These are phyloP conservation scores for Rhodotorula sp. DNA, from an alignment of 1,284 basidiomycete genomes.

Conservation along the genomic window DNA sequence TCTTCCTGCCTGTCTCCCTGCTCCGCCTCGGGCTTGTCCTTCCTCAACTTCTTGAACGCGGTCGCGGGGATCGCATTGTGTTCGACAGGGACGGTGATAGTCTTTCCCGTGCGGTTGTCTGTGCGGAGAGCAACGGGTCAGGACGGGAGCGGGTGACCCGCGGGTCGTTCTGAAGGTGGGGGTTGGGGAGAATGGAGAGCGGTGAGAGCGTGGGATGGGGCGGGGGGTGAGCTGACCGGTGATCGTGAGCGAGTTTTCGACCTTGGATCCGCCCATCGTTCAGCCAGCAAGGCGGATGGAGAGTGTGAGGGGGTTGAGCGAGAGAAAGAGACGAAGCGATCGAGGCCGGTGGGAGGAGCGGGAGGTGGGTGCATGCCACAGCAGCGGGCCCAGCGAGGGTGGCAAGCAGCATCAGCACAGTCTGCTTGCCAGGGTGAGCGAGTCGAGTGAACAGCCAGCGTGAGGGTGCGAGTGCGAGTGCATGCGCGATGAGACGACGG, in stretches of 20 bases:
- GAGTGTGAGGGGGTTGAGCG: not conserved
- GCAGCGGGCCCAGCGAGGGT: too few relatives aligned
- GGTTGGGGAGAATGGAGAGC: not conserved
- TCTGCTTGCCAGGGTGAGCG: too few relatives aligned
- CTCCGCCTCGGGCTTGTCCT: constrained; percentile 49
- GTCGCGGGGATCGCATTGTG: constrained; percentile 75
- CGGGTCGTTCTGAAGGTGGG: not conserved
- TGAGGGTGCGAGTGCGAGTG: not conserved
- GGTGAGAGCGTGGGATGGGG: not conserved
- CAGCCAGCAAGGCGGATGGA: not conserved
- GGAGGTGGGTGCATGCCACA: not conserved
- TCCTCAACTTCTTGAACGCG: constrained; percentile 65
- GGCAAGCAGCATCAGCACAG: too few relatives aligned
- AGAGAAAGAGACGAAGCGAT: not conserved
- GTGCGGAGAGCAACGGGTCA: not conserved
- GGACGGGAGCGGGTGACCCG: not conserved
- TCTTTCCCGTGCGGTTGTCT: constrained; percentile 81
- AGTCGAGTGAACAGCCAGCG: too few relatives aligned
- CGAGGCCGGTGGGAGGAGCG: not conserved
- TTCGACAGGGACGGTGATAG: constrained; percentile 61
- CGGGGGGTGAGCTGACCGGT: constrained; percentile 10
- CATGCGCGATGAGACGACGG: not conserved
- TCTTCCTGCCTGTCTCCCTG: constrained; percentile 71
- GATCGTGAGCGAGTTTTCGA: constrained; percentile 23
- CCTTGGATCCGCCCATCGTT: not conserved